Evolutionary conservation across 129 eudicot species (phyloP), one percentile per base, ranked within the genome.

Genomic region (Centaurea solstitialis): DNA sequence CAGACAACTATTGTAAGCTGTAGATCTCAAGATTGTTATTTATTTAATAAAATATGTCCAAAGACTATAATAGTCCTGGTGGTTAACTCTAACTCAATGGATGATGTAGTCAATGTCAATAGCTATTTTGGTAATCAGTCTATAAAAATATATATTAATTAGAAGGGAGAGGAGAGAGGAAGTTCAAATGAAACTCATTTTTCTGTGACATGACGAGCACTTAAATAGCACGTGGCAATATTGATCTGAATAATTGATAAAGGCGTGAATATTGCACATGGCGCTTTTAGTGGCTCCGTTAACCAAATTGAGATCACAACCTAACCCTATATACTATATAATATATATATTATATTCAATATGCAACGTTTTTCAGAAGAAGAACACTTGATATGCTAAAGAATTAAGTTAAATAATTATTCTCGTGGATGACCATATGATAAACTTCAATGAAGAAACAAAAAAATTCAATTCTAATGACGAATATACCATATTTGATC

Each of bases 401-500:
- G 11, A 20, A 78, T 70, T 33, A 64, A 23, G 73, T 62, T 72
- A 62, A 62, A 4, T 9, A 41, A 37, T 64, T 80, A 40, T 21
- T 64, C 50, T 62, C 18, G 43, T 39, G 66, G 67, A 80, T 73
- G n/a, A 72, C 20, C 41, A 43, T 37, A 74, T 28, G 39, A 41
- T 15, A 62, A 66, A 12, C 72, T 79, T 41, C 38, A 69, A 40
- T 17, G 40, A 24, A 71, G 22, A 39, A 68, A 68, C 21, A 79
- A 7, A 80, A 78, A 76, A 64, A 6, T 26, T 26, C 21, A 72
- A 82, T 59, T 59, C 10, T 57, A 62, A 75, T 72, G 45, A 41
- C 11, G 1, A 70, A 80, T 85, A 20, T 82, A 94, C 98, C 98
- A 94, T 72, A 94, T 93, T 85, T 90, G 97, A 83, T 94, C 98